A percentile compares a stretch with the other conserved stretches of the same genome.
phyloP scores from a whole-genome alignment of 495 filamentous ascomycete genomes.

The Aspergillus wentii region DNA sequence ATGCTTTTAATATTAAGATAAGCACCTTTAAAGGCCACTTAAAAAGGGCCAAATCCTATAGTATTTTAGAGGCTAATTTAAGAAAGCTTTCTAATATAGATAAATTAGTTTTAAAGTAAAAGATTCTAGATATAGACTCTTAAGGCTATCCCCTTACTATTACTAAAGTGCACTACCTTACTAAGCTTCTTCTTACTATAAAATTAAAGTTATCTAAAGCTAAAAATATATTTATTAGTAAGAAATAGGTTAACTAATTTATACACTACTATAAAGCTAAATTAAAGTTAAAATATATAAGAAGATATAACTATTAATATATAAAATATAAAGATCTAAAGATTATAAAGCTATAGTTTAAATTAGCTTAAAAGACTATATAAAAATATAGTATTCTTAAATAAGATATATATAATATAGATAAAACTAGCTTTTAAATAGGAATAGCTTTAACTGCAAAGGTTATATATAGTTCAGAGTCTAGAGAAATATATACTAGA shows the following conservation, averaged over 20 bases:
- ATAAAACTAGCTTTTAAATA: background rate
- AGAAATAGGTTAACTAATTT: background rate
- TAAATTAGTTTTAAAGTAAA: too few relatives aligned
- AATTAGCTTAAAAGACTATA: background rate
- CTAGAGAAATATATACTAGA: background rate
- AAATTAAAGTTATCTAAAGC: too few relatives aligned
- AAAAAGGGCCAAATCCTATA: too few relatives aligned
- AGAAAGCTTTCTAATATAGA: too few relatives aligned
- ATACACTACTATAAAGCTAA: background rate
- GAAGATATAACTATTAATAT: background rate
- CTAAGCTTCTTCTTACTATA: too few relatives aligned
- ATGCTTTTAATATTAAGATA: too few relatives aligned
- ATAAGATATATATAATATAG: background rate
- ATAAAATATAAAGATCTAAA: background rate
- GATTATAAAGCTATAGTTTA: background rate
- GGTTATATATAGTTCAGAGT: background rate
- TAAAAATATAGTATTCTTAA: background rate
- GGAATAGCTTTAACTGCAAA: background rate
- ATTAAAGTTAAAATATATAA: conserved; percentile 1
- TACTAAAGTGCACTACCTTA: too few relatives aligned
- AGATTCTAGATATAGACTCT: too few relatives aligned
- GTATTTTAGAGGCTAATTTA: too few relatives aligned
- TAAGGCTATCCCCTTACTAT: too few relatives aligned
- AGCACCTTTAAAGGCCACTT: too few relatives aligned
- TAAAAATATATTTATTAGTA: background rate